Evolutionary conservation across 2,329 filamentous ascomycete species (phyloP).

Genomic region (Xylariaceae sp.): DNA sequence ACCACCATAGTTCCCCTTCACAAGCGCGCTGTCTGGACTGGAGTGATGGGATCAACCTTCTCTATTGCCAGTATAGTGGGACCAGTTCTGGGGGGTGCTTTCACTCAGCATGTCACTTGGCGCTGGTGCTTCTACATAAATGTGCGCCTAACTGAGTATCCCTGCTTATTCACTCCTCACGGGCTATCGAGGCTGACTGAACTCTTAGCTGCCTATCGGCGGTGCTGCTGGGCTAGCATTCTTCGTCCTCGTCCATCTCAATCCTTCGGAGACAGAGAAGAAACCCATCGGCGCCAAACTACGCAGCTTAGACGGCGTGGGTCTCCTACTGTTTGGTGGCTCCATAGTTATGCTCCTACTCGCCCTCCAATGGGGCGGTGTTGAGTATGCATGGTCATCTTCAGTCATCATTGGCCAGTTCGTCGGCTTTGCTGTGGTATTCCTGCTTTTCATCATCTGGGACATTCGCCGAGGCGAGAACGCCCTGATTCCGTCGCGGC

Average conservation of each 20-base stretch:
- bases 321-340: background rate
- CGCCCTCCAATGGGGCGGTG: conserved; percentile 10
- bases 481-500: conserved; percentile 8
- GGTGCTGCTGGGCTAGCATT: conserved; percentile 2
- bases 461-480: conserved; percentile 2
- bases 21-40: conserved; percentile 11
- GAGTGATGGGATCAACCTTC: conserved; percentile 7
- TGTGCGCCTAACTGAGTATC: background rate
- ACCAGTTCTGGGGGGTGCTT: conserved; percentile 10
- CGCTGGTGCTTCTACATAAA: conserved; percentile 17
- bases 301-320: background rate
- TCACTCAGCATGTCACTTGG: conserved; percentile 11
- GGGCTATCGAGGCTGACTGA: too few species aligned
- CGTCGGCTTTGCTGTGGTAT: conserved; percentile 6
- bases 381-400: conserved; percentile 9
- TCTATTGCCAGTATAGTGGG: conserved; percentile 11
- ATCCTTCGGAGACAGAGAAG: conserved; percentile 1
- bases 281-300: background rate
- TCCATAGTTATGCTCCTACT: conserved; percentile 10
- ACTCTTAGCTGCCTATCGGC: conserved; percentile 10
- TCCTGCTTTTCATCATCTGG: conserved; percentile 10
- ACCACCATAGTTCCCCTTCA: conserved; percentile 10
- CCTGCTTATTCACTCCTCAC: too few species aligned
- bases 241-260: conserved; percentile 2
- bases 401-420: conserved; percentile 16